Percentiles rank a stretch among this genome's conserved stretches.
Conservation (phyloP, 306 rosid genomes). For the Comarum palustre region DNA sequence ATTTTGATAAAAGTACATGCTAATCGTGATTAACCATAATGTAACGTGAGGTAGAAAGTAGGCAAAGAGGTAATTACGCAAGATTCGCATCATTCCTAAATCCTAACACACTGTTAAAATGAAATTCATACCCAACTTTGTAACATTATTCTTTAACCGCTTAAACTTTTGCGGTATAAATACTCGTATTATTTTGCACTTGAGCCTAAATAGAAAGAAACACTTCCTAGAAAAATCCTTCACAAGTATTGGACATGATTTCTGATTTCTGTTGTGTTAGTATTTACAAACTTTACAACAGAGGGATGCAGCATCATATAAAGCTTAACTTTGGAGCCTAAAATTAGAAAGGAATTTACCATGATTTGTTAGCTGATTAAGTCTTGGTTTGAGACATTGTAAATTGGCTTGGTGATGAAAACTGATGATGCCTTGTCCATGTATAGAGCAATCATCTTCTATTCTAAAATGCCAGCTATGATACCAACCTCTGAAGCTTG, state of each 20-base stretch:
- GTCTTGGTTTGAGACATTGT: slow-evolving; percentile 8
- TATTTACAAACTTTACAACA: background rate
- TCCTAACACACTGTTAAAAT: background rate
- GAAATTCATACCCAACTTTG: background rate
- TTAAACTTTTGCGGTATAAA: background rate
- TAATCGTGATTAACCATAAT: background rate
- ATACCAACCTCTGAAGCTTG: slow-evolving; percentile 33
- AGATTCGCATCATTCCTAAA: background rate
- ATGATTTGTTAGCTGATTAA: slow-evolving; percentile 1
- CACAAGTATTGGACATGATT: background rate
- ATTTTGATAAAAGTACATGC: background rate
- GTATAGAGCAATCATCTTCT: background rate
- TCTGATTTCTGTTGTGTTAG: background rate
- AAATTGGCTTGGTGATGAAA: background rate
- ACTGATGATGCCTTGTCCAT: slow-evolving; percentile 13
- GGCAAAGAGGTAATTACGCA: background rate
- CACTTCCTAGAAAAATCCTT: too few relatives aligned
- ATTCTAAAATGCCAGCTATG: slow-evolving; percentile 14
- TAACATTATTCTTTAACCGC: background rate
- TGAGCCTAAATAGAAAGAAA: too few relatives aligned
- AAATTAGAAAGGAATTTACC: background rate
- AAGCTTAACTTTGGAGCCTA: background rate
- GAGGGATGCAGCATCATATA: background rate
- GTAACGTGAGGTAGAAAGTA: background rate
- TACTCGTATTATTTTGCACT: too few relatives aligned